These are phyloP conservation scores for Martiniozyma abietophila DNA, from an alignment of 805 yeast genomes.

Conservation along the genomic window DNA sequence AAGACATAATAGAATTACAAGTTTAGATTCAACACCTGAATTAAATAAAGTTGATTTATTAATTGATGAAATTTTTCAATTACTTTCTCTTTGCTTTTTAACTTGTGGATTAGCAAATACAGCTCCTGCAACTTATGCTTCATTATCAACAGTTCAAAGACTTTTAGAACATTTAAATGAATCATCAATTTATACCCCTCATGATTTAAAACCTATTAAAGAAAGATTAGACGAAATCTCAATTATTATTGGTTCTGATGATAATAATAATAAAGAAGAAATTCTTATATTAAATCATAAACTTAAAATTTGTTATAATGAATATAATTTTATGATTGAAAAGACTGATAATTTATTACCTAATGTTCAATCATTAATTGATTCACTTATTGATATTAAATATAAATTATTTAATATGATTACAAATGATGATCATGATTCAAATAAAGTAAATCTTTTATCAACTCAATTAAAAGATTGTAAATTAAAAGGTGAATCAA, in stretches of 20 bases:
- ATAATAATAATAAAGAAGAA: slow-evolving; percentile 18
- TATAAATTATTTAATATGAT: slow-evolving; percentile 46
- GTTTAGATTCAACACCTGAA: slow-evolving; percentile 5
- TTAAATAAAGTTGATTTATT: slow-evolving; percentile 59
- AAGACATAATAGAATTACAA: slow-evolving; percentile 34
- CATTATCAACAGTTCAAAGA: slow-evolving; percentile 77
- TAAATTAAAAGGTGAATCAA: slow-evolving; percentile 18
- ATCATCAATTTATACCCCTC: slow-evolving; percentile 71
- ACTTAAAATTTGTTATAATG: slow-evolving; percentile 50
- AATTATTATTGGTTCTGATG: slow-evolving; percentile 46
- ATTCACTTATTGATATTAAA: slow-evolving; percentile 53
- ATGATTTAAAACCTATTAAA: slow-evolving; percentile 72
- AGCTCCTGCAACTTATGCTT: slow-evolving; percentile 92
- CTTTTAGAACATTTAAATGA: slow-evolving; percentile 76
- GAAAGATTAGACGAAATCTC: slow-evolving; percentile 64
- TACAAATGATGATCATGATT: slow-evolving; percentile 32
- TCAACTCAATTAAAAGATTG: slow-evolving; percentile 16
- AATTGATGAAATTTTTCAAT: slow-evolving; percentile 83
- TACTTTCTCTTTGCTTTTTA: slow-evolving; percentile 75
- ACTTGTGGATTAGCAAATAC: slow-evolving; percentile 86
- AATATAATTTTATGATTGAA: slow-evolving; percentile 47
- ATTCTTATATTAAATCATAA: slow-evolving; percentile 51
- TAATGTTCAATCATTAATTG: slow-evolving; percentile 42
- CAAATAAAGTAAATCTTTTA: slow-evolving; percentile 11
- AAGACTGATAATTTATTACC: slow-evolving; percentile 46